Base-by-base conservation (phyloP, 768 basidiomycete species). In the Psilocybe sp. region DNA sequence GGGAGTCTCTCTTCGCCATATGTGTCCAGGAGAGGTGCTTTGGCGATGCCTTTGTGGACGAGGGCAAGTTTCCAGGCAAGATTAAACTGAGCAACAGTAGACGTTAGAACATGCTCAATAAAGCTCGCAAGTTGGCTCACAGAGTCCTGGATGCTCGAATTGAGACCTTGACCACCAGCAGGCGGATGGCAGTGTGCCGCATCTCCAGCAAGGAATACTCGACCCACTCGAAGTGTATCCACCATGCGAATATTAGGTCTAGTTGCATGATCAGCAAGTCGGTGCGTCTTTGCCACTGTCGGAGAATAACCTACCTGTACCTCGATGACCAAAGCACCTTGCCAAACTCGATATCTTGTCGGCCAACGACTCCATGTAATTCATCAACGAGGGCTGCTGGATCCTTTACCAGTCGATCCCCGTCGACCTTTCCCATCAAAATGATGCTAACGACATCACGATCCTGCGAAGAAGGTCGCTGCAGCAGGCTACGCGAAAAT, bases 151-250 rank as follows among this genome's bases (percentile, higher is more conserved):
- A 40, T 19, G 47, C 40, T 33, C 52, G 49, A 38, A 19, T 51
- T 51, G 23, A 51, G 15, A 8, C 49, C 64, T 53, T 69, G 69
- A 1, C 61, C 66, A 12, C 68, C 69, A 3, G 64, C 61, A 5
- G 64, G 67, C 40, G 65, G 67, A 37, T 69, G 69, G 20, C 67
- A 60, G 48, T 71, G 69, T 6, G 58, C 67, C n/a, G 69, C 66
- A 53, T 69, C 64, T 46, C 64, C 64, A 3, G 54, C 51, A 5
- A 66, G 43, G 20, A 48, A 46, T 10, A 50, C 51, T 19, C 50
- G 46, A n/a, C 58, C 53, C 15, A 50, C 47, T 12, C 38, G 44
- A 36, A 60, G 54, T 10, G 39, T 43, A 19, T 56, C 46, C 12
- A 46, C 51, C 55, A 60, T 57, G n/a, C 55, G 47, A 37, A 57